Evolutionary conservation across 2,329 filamentous ascomycete species (phyloP), one percentile per base, ranked within the genome.

Genomic region (Aspergillus intermedius): DNA sequence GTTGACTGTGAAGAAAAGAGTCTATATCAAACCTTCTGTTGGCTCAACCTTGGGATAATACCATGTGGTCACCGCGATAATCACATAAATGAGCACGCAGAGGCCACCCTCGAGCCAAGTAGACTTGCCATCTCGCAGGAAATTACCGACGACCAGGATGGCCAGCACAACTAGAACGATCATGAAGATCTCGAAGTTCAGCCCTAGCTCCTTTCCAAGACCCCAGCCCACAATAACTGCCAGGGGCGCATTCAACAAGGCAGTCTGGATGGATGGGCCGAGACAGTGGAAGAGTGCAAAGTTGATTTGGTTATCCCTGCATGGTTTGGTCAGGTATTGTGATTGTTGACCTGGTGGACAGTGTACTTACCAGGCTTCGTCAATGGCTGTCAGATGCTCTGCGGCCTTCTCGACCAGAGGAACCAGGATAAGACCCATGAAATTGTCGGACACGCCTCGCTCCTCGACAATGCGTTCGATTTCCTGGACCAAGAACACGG

Each of bases 101-200:
- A 96, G 77, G 21, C 82, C 79, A 2, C 91, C 91, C 67, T 96
- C 91, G 4, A 96, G 78, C 62, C 94, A 96, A 63, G 95, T 94
- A 52, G 83, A 88, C 75, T 93, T 91, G 56, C 88, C 83, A 63
- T 96, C 91, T 44, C 89, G 78, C 47, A 96, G 71, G 70, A 95
- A 95, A 53, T 89, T 88, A 1, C 90, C 89, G 34, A 95, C 87
- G 0, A 90, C 88, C 39, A 96, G 75, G 59, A 95, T 91, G 23
- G 88, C 82, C 21, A 96, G 77, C 49, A 96, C 82, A 7, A 96
- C 74, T 54, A 94, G 78, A 49, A 86, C 80, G 17, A 94, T 79
- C 71, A 94, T 88, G 74, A 95, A 95, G 12, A 90, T 77, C 58
- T 93, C 87, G 64, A 95, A 95, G 63, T 89, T 84, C 46, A 95